Evolutionary conservation across 2,329 filamentous ascomycete species (phyloP).

Genomic region (Paecilomyces fulvus): DNA sequence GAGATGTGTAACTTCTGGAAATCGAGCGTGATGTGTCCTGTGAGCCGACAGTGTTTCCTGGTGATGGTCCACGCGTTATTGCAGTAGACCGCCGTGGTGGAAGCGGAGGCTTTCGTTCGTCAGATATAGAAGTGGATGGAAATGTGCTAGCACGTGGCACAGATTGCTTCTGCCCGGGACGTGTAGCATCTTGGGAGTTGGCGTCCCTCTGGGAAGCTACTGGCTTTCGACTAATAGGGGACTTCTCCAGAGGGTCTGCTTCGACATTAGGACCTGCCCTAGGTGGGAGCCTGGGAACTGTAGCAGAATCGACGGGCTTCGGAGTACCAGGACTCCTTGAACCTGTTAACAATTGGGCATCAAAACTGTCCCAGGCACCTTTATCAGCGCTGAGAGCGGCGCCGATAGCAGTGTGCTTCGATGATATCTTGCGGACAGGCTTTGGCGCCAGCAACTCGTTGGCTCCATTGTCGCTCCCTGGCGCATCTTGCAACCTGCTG

Average conservation of each 20-base stretch:
- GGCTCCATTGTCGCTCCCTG: conserved; percentile 6
- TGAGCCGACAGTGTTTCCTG: not conserved
- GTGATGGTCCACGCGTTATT: not conserved
- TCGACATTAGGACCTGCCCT: not conserved
- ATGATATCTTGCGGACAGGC: conserved; percentile 13
- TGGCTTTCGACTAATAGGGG: not conserved
- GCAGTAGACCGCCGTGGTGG: conserved; percentile 14
- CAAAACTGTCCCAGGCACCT: not conserved
- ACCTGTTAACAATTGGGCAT: not conserved
- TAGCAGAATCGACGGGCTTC: not conserved
- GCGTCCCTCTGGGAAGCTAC: not conserved
- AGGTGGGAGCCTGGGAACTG: not conserved
- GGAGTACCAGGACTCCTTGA: not conserved
- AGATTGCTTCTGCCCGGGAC: conserved; percentile 1
- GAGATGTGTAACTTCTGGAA: not conserved
- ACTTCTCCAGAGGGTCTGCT: not conserved
- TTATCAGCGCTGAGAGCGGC: not conserved
- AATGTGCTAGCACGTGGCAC: conserved; percentile 8
- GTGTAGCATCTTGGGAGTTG: not conserved
- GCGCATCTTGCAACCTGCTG: conserved; percentile 8
- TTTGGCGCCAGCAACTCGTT: conserved; percentile 16
- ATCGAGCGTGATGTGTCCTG: not conserved
- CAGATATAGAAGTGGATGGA: conserved; percentile 6
- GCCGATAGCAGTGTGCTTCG: conserved; percentile 2
- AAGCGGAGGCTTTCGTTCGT: conserved; percentile 16